phyloP scores from a whole-genome alignment of 1,139 yeast genomes.

The Suhomyces bokatorum region DNA sequence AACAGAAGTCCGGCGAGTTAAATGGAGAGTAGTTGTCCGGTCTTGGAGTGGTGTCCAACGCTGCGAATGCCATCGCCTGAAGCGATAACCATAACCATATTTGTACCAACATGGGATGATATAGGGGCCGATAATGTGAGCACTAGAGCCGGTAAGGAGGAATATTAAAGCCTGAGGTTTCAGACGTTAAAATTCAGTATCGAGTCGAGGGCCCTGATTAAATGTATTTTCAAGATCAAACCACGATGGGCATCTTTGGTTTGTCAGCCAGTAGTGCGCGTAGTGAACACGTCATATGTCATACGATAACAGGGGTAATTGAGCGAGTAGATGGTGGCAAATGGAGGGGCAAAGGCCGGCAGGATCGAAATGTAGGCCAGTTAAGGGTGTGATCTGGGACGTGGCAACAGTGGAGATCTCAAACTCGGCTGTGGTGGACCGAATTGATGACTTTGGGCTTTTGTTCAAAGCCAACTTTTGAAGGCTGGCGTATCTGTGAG shows the following conservation, averaged over 20 bases:
- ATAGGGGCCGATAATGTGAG: neutral
- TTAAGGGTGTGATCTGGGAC: too few species aligned
- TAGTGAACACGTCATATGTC: too few species aligned
- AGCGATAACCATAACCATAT: slow-evolving; percentile 5
- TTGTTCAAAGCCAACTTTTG: too few species aligned
- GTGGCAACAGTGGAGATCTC: too few species aligned
- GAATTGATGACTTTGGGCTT: too few species aligned
- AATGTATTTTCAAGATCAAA: neutral
- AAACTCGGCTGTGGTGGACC: too few species aligned
- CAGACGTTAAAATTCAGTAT: neutral
- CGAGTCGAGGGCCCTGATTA: neutral
- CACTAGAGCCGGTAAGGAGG: neutral
- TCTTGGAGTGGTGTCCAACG: neutral
- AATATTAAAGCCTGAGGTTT: neutral
- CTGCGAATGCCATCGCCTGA: slow-evolving; percentile 1
- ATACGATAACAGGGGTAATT: too few species aligned
- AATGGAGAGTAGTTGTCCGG: slow-evolving; percentile 34
- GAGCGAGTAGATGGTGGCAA: too few species aligned
- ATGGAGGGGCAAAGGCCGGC: too few species aligned
- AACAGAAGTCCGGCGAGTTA: slow-evolving; percentile 48
- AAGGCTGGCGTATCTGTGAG: too few species aligned
- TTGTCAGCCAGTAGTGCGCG: too few species aligned
- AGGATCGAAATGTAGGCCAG: too few species aligned
- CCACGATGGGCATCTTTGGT: neutral
- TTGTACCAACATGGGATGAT: slow-evolving; percentile 3